phyloP scores from a whole-genome alignment of 768 basidiomycete species.

The Pleurotus platypus region DNA sequence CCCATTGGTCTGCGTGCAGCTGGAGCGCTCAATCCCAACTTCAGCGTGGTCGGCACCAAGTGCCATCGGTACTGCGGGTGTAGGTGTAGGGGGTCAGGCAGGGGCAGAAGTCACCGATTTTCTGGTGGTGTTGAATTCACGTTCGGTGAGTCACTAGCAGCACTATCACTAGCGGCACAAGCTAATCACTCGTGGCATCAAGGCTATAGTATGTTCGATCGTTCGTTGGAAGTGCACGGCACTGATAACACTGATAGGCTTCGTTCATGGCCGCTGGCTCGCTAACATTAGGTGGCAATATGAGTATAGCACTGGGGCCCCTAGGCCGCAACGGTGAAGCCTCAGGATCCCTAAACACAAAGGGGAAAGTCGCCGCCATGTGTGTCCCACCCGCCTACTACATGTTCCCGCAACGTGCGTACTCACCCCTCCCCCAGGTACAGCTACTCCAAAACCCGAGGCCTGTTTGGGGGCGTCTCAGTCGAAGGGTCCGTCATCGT shows the following conservation, averaged over 20 bases:
- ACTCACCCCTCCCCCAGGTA: slow-evolving; percentile 47
- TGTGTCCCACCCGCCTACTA: slow-evolving; percentile 24
- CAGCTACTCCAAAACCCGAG: slow-evolving; percentile 88
- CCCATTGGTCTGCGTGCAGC: background rate
- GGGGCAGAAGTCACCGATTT: slow-evolving; percentile 92
- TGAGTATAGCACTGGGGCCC: slow-evolving; percentile 88
- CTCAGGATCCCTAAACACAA: slow-evolving; percentile 73
- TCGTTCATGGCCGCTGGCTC: slow-evolving; percentile 96
- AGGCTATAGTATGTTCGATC: slow-evolving; percentile 61
- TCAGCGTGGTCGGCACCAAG: slow-evolving; percentile 91
- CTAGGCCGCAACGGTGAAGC: slow-evolving; percentile 96
- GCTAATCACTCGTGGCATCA: slow-evolving; percentile 4
- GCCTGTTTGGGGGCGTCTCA: slow-evolving; percentile 90
- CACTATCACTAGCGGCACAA: background rate
- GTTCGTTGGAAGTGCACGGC: background rate
- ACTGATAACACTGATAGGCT: slow-evolving; percentile 32
- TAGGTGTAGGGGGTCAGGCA: slow-evolving; percentile 82
- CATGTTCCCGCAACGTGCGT: slow-evolving; percentile 1
- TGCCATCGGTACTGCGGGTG: slow-evolving; percentile 90
- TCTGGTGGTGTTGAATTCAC: slow-evolving; percentile 82
- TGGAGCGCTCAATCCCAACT: slow-evolving; percentile 3
- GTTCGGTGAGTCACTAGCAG: slow-evolving; percentile 46
- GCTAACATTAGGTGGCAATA: slow-evolving; percentile 85
- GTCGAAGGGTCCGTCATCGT: slow-evolving; percentile 88
- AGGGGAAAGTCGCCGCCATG: slow-evolving; percentile 91